Evolutionary conservation across 1,284 basidiomycete species (phyloP).

Genomic region (Ustilago vetiveriae): DNA sequence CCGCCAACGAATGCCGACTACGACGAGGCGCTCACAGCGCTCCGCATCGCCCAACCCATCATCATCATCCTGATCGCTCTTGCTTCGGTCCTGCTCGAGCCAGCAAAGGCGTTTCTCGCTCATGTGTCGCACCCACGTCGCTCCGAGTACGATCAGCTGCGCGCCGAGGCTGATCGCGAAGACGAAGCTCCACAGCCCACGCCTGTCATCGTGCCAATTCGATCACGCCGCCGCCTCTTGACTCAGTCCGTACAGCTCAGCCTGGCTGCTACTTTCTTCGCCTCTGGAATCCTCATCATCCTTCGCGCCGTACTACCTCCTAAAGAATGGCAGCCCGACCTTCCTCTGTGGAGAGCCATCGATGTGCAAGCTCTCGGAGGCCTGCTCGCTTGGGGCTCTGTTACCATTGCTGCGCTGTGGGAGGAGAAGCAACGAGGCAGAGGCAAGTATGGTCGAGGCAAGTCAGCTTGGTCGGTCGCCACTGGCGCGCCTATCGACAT

Average conservation of each 20-base stretch:
- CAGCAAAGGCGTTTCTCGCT: constrained; percentile 20
- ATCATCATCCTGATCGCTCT: constrained; percentile 42
- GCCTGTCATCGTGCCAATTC: constrained; percentile 57
- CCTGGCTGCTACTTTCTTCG: constrained; percentile 53
- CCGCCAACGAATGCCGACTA: constrained; percentile 22
- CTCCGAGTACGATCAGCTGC: constrained; percentile 35
- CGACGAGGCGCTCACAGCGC: constrained; percentile 22
- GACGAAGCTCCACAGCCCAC: constrained; percentile 48
- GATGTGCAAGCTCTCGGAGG: constrained; percentile 58
- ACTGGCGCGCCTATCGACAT: constrained; percentile 42
- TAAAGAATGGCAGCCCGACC: constrained; percentile 55
- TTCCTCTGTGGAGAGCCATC: constrained; percentile 49
- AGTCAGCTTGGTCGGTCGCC: constrained; percentile 36
- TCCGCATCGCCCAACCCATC: constrained; percentile 47
- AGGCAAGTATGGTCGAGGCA: constrained; percentile 56
- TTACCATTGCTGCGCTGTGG: constrained; percentile 51
- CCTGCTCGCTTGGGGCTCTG: constrained; percentile 50
- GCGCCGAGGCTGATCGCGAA: constrained; percentile 22
- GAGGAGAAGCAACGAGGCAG: constrained; percentile 53
- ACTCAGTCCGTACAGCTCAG: constrained; percentile 42
- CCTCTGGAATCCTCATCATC: constrained; percentile 57
- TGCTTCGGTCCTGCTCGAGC: constrained; percentile 34
- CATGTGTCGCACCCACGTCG: constrained; percentile 19
- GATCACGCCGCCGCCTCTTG: constrained; percentile 48
- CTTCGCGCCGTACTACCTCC: constrained; percentile 60